Evolutionary conservation across 495 filamentous ascomycete species (phyloP).

Genomic region (Penicillium taxi): DNA sequence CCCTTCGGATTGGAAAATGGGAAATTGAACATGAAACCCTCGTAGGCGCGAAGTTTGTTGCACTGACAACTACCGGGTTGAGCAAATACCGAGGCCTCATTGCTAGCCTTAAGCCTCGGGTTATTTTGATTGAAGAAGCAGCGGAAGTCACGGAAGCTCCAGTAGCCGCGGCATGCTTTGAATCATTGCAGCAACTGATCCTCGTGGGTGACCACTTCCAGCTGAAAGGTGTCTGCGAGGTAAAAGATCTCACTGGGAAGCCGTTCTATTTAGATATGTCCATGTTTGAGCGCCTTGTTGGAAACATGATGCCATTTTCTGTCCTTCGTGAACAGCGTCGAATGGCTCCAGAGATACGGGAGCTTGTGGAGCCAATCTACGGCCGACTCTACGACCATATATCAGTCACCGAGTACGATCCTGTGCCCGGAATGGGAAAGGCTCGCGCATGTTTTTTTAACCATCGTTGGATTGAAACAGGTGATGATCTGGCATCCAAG

Average conservation of each 20-base stretch:
- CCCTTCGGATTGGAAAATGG: constrained; percentile 47
- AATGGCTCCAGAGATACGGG: constrained; percentile 67
- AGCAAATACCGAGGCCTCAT: constrained; percentile 77
- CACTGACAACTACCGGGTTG: constrained; percentile 77
- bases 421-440: constrained; percentile 73
- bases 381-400: constrained; percentile 58
- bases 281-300: constrained; percentile 70
- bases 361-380: constrained; percentile 60
- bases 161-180: constrained; percentile 54
- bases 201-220: constrained; percentile 73
- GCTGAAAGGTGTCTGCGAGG: constrained; percentile 54
- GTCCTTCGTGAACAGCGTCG: constrained; percentile 56
- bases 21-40: constrained; percentile 47
- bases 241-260: constrained; percentile 42
- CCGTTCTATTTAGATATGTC: constrained; percentile 61
- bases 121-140: constrained; percentile 69
- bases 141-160: constrained; percentile 64
- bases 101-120: constrained; percentile 56
- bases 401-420: constrained; percentile 51
- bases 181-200: constrained; percentile 63
- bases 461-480: constrained; percentile 60
- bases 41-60: constrained; percentile 50
- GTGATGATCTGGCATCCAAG: constrained; percentile 58
- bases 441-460: constrained; percentile 62
- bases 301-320: constrained; percentile 56